Percentiles rank a stretch among this genome's conserved stretches.
Evolutionary conservation across 106 monocot species (phyloP).

Genomic region (Dioscorea alata): DNA sequence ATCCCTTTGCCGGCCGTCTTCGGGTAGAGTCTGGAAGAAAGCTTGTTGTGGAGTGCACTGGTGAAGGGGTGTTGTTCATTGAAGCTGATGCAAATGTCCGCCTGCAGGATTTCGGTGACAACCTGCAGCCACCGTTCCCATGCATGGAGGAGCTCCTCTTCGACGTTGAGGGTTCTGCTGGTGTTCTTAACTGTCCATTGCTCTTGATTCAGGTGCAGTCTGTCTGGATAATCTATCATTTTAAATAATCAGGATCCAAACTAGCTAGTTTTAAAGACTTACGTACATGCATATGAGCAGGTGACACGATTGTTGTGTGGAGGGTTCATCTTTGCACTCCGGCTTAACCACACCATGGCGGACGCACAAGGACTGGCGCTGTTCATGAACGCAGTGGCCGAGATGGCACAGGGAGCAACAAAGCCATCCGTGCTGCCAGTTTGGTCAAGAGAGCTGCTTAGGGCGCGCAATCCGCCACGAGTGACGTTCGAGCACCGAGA

Average conservation of each 20-base stretch:
- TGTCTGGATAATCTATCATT: too few relatives aligned
- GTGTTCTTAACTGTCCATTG: constrained; percentile 14
- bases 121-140: constrained; percentile 15
- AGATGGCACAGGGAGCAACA: constrained; percentile 21
- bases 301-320: constrained; percentile 34
- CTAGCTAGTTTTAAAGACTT: not conserved
- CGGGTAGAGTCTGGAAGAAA: not conserved
- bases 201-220: constrained; percentile 26
- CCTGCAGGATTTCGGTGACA: constrained; percentile 13
- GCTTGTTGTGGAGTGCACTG: constrained; percentile 20
- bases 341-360: constrained; percentile 22
- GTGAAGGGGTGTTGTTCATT: constrained; percentile 8
- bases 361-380: constrained; percentile 18
- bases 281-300: not conserved
- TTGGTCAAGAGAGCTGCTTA: constrained; percentile 25
- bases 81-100: constrained; percentile 25
- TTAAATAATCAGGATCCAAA: too few relatives aligned
- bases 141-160: constrained; percentile 25
- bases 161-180: constrained; percentile 8
- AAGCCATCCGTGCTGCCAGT: constrained; percentile 17
- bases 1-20: constrained; percentile 15
- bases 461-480: constrained; percentile 9
- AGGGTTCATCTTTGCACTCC: constrained; percentile 24
- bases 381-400: constrained; percentile 18
- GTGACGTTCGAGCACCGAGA: constrained; percentile 19